A percentile compares a stretch with the other conserved stretches of the same genome.
These are phyloP conservation scores for Kandelia obovata DNA, from an alignment of 345 rosid species.

Conservation along the genomic window DNA sequence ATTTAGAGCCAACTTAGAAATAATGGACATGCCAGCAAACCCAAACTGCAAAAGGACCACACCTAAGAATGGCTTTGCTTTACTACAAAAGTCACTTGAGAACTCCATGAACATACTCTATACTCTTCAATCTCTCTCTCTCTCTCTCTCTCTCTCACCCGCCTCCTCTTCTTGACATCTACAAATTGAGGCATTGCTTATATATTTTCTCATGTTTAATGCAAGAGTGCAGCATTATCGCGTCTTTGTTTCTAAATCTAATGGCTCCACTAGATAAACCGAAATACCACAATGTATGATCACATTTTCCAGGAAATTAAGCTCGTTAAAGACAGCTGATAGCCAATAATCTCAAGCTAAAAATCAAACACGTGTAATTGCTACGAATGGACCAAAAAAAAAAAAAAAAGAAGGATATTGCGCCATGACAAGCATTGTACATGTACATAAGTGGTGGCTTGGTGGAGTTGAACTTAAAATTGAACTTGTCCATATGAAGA, in stretches of 20 bases:
- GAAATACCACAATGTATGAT: not conserved
- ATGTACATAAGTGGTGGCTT: not conserved
- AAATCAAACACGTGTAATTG: not conserved
- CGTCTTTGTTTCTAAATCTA: constrained; percentile 19
- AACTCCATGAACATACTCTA: constrained; percentile 5
- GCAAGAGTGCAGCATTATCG: not conserved
- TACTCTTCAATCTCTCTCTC: not conserved
- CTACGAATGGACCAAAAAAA: not conserved
- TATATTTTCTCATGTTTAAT: constrained; percentile 8
- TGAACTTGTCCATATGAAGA: constrained; percentile 4
- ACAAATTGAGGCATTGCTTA: not conserved
- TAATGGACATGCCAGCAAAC: constrained; percentile 46
- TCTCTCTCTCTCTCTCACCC: not conserved
- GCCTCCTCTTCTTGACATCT: not conserved
- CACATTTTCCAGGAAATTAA: not conserved
- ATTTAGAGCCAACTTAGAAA: constrained; percentile 51
- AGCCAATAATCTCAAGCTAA: not conserved
- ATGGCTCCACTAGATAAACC: constrained; percentile 34
- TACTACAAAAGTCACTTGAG: not conserved
- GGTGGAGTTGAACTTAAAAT: constrained; percentile 16
- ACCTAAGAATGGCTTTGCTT: constrained; percentile 48
- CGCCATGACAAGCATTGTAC: not conserved
- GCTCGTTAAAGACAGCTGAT: not conserved
- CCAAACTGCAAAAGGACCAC: constrained; percentile 60
- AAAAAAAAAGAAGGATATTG: not conserved